Evolutionary conservation across 1,284 basidiomycete genomes (phyloP), one percentile per base, ranked within the genome.

Genomic region (Ceratobasidium sp.): DNA sequence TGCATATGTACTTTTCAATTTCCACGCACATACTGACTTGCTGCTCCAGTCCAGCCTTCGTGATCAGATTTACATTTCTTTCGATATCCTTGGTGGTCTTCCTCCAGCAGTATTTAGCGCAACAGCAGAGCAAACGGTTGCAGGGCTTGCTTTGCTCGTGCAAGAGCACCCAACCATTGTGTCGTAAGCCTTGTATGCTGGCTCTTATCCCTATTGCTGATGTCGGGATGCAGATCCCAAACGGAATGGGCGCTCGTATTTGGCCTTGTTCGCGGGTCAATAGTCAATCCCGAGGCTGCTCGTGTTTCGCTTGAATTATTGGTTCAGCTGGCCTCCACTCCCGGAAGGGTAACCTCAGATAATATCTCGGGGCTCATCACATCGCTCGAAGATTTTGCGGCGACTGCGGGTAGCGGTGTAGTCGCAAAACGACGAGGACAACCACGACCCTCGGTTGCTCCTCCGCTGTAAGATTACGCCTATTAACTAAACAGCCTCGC

Each of bases 161-260:
- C 89, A 92, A 81, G 90, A 93, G 66, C 90, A 95, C 81, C 85
- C 87, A 51, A 86, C 90, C 5, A 90, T 95, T 40, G 90, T 95
- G 79, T 88, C 89, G 91, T 92, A 76, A 64, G 84, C 79, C 13
- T 22, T n/a, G 19, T 67, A 52, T 66, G 22, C n/a, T 40, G 29
- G 13, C 15, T 29, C 32, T 40, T 46, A 62, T 76, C n/a, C 15
- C 44, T 22, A 15, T 49, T 32, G 37, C 70, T 71, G 2, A 64
- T 4, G 1, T 57, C 79, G 68, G 75, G 69, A 71, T 52, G 17
- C 78, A 93, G 90, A 77, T 96, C 95, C 1, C 92, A 94, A 80
- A 98, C 97, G 0, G 97, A 99, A 84, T 99, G 98, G 98, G 95
- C 94, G 74, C 86, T 99, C 46, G 89, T 97, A 19, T 95, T 98